Evolutionary conservation across 2,329 filamentous ascomycete genomes (phyloP), one percentile per base, ranked within the genome.

Genomic region (Cladosporium velox): DNA sequence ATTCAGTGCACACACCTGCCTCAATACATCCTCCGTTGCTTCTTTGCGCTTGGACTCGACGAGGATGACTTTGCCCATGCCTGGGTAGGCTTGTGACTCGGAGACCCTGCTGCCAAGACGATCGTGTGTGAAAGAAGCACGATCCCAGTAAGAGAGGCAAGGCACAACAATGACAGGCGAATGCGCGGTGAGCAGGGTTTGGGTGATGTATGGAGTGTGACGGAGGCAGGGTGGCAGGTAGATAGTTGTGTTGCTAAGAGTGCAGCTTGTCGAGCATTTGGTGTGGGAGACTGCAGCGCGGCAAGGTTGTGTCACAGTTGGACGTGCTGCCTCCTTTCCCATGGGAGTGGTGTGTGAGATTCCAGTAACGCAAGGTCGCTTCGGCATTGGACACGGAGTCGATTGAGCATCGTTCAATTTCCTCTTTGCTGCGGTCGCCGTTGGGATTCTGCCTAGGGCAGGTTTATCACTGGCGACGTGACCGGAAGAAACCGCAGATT

Each of bases 81-180:
- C 75, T 5, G 64, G 65, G 59, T 75, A 72, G 1, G 75, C 69
- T 60, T 77, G 76, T 49, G 72, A 74, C 57, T 78, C 76, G 4
- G 72, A 71, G 21, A 76, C 72, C 1, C 68, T 73, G 3, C 68
- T 66, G 2, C 68, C 67, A 7, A 66, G 51, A 7, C 60, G 60
- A 3, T 67, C 44, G 51, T 73, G 67, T 10, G 68, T 65, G 67
- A 72, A 72, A 32, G 69, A 71, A 41, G 75, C 70, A 28, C 75
- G 73, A 24, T 74, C 69, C 76, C 75, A 78, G 60, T 77, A 67
- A 0, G 21, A n/a, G 8, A 76, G 61, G 11, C 57, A 49, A 1
- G 65, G 47, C 26, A 70, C 28, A 11, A 64, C 30, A 21, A 67
- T 47, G 18, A 55, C 21, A 26, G 26, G 34, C 44, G 67, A 54